phyloP scores from a whole-genome alignment of 768 basidiomycete genomes.

The Rickenella mellea region DNA sequence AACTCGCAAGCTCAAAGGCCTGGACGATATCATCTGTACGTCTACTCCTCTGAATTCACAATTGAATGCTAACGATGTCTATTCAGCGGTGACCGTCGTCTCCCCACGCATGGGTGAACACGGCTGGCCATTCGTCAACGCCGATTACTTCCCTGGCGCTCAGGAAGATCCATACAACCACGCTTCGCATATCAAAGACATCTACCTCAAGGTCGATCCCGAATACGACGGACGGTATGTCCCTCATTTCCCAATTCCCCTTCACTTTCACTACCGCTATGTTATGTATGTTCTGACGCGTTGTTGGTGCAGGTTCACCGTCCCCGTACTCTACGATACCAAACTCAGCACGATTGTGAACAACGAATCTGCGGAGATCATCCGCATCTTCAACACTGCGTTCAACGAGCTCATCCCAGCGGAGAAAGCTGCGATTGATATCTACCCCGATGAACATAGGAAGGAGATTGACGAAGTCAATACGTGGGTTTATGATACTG shows the following conservation, averaged over 20 bases:
- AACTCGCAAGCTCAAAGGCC: constrained; percentile 81
- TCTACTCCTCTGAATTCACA: constrained; percentile 6
- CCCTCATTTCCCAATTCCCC: not conserved
- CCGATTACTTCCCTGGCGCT: constrained; percentile 59
- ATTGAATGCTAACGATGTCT: not conserved
- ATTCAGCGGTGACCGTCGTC: constrained; percentile 64
- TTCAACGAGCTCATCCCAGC: constrained; percentile 67
- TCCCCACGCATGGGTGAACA: constrained; percentile 77
- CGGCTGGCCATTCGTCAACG: constrained; percentile 83
- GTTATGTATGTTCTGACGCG: not conserved
- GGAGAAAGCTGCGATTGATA: constrained; percentile 56
- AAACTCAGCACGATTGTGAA: constrained; percentile 82
- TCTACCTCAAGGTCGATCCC: constrained; percentile 72
- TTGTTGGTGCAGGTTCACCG: constrained; percentile 52
- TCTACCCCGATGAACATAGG: constrained; percentile 69
- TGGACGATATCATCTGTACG: constrained; percentile 77
- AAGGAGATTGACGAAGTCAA: constrained; percentile 78
- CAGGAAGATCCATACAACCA: constrained; percentile 68
- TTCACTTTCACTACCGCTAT: not conserved
- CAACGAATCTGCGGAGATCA: constrained; percentile 93
- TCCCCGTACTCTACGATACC: constrained; percentile 91
- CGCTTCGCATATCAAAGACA: constrained; percentile 66
- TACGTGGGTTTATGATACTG: constrained; percentile 75
- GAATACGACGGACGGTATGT: constrained; percentile 59
- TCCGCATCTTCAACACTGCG: constrained; percentile 82